Evolutionary conservation across 495 filamentous ascomycete genomes (phyloP), one percentile per base, ranked within the genome.

Genomic region (Articulospora tetracladia): DNA sequence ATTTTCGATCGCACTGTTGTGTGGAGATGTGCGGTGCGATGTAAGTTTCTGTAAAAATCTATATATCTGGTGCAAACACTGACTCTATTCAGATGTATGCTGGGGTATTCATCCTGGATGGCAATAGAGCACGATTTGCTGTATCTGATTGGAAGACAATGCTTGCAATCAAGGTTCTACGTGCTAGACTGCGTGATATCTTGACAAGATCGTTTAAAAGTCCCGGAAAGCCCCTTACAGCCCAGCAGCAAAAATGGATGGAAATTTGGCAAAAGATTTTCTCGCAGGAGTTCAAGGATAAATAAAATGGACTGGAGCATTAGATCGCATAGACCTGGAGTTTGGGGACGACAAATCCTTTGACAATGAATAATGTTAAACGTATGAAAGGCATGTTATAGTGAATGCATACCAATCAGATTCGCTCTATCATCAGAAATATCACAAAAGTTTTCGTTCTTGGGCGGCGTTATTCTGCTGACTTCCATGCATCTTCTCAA

Each of bases 111-210:
- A 83, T 91, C 8, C 82, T 98, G 52, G 92, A 96, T 71, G 83
- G 89, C 11, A 93, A 95, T 73, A 81, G 91, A 27, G 78, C 93
- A n/a, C 82, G 90, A n/a, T 97, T 97, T 70, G 77, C 87, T 24
- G 78, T 93, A 1, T 79, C 84, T n/a, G 88, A 94, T 67, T 97
- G 92, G 92, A 96, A 92, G 76, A 85, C 85, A 0, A 88, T 94
- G 80, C 79, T 97, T 10, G 92, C 86, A 0, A 73, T 97, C 64
- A 97, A 96, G 69, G 79, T 82, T 6, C 74, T 98, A 46, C 83
- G 91, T 20, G 69, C 72, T 2, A 78, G 83, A 15, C 75, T 96
- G 1, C 80, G 83, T 55, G 89, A 92, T 55, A 80, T 93, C 27
- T 76, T 92, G n/a, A 80, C 83, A 3, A 73, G 82, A 17, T 79